Conservation (phyloP, 108 stramenopile genomes). For the Skeletonema grethae region DNA sequence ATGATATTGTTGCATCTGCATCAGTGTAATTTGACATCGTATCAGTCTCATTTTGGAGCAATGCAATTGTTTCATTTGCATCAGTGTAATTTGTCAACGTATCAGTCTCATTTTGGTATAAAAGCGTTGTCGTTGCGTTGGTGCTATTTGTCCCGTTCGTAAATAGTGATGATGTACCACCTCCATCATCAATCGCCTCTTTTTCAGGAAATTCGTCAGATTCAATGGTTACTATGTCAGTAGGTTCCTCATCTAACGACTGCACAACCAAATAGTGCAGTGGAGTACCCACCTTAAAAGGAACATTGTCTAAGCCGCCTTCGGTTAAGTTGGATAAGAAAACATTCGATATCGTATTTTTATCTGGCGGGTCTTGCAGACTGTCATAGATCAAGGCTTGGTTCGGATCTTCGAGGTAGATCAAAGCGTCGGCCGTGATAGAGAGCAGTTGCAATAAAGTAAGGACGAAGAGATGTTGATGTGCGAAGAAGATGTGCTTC, state of each 20-base stretch:
- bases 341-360: not conserved
- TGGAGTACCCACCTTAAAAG: not conserved
- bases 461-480: not conserved
- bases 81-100: not conserved
- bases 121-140: not conserved
- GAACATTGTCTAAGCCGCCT: constrained; percentile 1
- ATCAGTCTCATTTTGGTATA: not conserved
- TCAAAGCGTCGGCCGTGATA: not conserved
- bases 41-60: not conserved
- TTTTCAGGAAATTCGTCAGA: not conserved
- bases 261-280: not conserved
- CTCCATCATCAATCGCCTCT: not conserved
- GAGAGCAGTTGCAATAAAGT: not conserved
- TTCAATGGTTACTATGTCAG: not conserved
- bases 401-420: not conserved
- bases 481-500: not conserved
- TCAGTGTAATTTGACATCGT: not conserved
- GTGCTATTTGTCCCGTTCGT: not conserved
- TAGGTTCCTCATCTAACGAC: not conserved
- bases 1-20: not conserved
- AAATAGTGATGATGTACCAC: not conserved
- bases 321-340: constrained; percentile 5
- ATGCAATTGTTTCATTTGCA: not conserved
- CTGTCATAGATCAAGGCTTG: not conserved
- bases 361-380: not conserved